These are phyloP conservation scores for Pleurotus eryngii DNA, from an alignment of 768 basidiomycete genomes.

Conservation along the genomic window DNA sequence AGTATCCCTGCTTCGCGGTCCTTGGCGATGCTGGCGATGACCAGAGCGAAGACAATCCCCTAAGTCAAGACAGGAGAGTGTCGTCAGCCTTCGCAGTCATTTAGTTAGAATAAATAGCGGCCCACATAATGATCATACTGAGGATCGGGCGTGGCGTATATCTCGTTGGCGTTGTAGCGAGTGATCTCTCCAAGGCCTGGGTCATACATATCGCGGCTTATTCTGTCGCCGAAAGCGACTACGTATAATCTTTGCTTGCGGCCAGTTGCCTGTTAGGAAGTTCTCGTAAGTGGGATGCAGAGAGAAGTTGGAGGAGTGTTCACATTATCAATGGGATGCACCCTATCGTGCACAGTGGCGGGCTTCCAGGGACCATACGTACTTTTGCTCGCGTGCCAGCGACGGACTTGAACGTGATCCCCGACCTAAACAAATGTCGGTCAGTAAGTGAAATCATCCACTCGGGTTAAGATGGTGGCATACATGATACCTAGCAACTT, in stretches of 20 bases:
- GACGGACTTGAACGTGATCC: slow-evolving; percentile 2
- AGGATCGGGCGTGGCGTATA: neutral
- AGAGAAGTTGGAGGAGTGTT: neutral
- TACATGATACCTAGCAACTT: neutral
- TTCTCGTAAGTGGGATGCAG: neutral
- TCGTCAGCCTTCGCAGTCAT: neutral
- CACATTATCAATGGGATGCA: neutral
- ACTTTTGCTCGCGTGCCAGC: neutral
- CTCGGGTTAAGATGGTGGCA: no score
- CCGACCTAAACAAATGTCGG: neutral
- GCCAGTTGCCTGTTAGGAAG: neutral
- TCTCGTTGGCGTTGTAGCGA: neutral
- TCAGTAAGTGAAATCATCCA: neutral
- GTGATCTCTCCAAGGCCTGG: slow-evolving; percentile 1
- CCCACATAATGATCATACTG: neutral
- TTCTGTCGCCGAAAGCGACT: neutral
- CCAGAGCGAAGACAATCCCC: neutral
- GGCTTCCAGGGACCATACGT: neutral
- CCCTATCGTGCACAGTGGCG: neutral
- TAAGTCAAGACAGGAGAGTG: neutral
- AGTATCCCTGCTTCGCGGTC: neutral
- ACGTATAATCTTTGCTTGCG: neutral
- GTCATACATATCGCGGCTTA: neutral
- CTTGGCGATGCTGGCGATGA: neutral
- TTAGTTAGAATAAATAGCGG: neutral